Conservation (phyloP, 2,329 filamentous ascomycete species). For the Beauveria caledonica region DNA sequence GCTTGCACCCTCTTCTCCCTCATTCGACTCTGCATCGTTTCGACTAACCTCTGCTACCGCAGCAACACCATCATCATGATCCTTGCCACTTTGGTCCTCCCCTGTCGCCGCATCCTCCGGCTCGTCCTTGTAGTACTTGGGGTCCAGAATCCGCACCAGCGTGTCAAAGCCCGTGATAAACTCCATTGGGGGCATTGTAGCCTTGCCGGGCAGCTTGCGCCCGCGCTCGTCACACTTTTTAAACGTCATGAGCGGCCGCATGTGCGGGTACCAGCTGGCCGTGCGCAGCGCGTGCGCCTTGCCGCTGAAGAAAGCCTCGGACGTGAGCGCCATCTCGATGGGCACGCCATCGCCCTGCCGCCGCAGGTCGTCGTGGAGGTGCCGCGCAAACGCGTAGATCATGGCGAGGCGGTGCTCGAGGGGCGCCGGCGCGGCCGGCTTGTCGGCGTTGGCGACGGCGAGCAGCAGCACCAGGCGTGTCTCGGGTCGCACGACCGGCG, state of each 20-base stretch:
- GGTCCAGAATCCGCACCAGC: slow-evolving; percentile 56
- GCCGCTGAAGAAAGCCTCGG: slow-evolving; percentile 63
- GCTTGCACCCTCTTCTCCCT: neutral
- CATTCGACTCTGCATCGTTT: neutral
- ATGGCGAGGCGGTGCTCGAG: slow-evolving; percentile 61
- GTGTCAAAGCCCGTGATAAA: slow-evolving; percentile 73
- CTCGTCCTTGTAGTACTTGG: slow-evolving; percentile 55
- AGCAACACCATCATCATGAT: neutral
- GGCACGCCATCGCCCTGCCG: slow-evolving; percentile 16
- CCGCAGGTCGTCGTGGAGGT: slow-evolving; percentile 31
- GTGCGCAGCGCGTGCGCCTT: slow-evolving; percentile 54
- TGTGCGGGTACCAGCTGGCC: slow-evolving; percentile 32
- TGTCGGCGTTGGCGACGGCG: slow-evolving; percentile 58
- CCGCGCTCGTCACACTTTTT: neutral
- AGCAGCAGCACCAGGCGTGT: slow-evolving; percentile 49
- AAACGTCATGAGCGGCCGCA: slow-evolving; percentile 3
- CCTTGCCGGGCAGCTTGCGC: neutral
- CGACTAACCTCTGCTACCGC: neutral
- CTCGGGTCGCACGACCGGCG: slow-evolving; percentile 5
- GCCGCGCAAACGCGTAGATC: slow-evolving; percentile 61
- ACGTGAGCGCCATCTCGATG: slow-evolving; percentile 63
- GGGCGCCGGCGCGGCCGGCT: slow-evolving; percentile 55
- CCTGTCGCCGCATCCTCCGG: neutral
- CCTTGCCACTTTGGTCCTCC: slow-evolving; percentile 17
- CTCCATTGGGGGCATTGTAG: slow-evolving; percentile 41